Conservation (phyloP, 2,329 filamentous ascomycete species). For the Botryosphaeria dothidea region DNA sequence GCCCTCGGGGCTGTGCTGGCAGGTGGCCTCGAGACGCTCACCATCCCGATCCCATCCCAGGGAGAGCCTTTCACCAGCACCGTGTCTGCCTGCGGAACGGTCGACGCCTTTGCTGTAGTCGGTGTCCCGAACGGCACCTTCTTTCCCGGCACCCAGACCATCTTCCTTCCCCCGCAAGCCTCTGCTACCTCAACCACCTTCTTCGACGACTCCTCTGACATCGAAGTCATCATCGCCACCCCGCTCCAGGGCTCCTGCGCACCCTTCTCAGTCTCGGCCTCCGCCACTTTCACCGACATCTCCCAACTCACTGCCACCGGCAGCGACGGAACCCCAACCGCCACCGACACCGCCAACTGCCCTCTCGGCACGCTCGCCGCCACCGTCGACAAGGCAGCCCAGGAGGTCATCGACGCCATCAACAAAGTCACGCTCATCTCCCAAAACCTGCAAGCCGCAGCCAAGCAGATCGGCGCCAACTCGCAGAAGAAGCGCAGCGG, state of each 20-base stretch:
- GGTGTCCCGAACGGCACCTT: constrained; percentile 18
- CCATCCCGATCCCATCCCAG: constrained; percentile 14
- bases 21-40: background rate
- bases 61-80: constrained; percentile 12
- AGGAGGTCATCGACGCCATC: constrained; percentile 23
- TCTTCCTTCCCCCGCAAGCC: constrained; percentile 19
- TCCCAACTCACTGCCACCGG: background rate
- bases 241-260: constrained; percentile 19
- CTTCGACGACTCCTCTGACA: constrained; percentile 15
- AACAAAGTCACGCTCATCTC: constrained; percentile 23
- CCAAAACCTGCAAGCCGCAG: constrained; percentile 18
- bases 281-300: background rate
- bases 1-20: background rate
- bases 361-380: constrained; percentile 20
- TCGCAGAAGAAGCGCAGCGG: background rate
- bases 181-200: constrained; percentile 4
- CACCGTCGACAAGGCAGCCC: constrained; percentile 8
- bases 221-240: constrained; percentile 16
- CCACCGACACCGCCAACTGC: constrained; percentile 7
- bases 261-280: background rate
- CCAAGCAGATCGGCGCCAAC: constrained; percentile 17
- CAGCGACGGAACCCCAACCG: background rate
- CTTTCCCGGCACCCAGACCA: constrained; percentile 16
- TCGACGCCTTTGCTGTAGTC: constrained; percentile 17
- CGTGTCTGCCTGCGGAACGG: constrained; percentile 17